These are phyloP conservation scores for Exophiala sideris DNA, from an alignment of 2,329 filamentous ascomycete species.

Conservation along the genomic window DNA sequence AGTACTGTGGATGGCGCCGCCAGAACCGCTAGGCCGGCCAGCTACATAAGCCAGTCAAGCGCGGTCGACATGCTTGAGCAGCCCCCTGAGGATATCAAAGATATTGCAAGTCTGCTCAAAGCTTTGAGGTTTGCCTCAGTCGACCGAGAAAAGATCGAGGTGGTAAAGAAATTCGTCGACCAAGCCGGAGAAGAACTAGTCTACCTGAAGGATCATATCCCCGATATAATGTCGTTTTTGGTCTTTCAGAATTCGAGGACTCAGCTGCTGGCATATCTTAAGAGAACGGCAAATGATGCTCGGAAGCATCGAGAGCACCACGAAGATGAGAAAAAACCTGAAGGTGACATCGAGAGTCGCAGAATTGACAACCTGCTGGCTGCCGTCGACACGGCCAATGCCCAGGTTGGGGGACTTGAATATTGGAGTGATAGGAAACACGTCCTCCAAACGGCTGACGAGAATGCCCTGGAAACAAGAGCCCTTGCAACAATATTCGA, in stretches of 20 bases:
- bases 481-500: slow-evolving; percentile 24
- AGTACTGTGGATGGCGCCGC: slow-evolving; percentile 34
- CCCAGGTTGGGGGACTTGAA: slow-evolving; percentile 74
- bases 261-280: slow-evolving; percentile 69
- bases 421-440: slow-evolving; percentile 73
- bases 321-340: slow-evolving; percentile 37
- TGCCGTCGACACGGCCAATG: slow-evolving; percentile 72
- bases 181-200: slow-evolving; percentile 72
- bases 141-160: slow-evolving; percentile 87
- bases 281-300: slow-evolving; percentile 58
- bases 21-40: slow-evolving; percentile 28
- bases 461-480: slow-evolving; percentile 13
- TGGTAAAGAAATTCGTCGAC: slow-evolving; percentile 75
- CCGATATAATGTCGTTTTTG: slow-evolving; percentile 79
- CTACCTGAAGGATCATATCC: slow-evolving; percentile 73
- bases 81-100: slow-evolving; percentile 53
- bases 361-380: slow-evolving; percentile 67
- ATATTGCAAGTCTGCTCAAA: slow-evolving; percentile 66
- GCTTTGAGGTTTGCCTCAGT: slow-evolving; percentile 69
- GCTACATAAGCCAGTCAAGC: slow-evolving; percentile 36
- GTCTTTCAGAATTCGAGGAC: slow-evolving; percentile 85
- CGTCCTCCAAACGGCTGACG: slow-evolving; percentile 26
- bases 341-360: slow-evolving; percentile 45
- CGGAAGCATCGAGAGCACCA: slow-evolving; percentile 50
- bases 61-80: slow-evolving; percentile 42